Conservation (phyloP, 2,329 filamentous ascomycete genomes). For the Metarhizium brunneum region DNA sequence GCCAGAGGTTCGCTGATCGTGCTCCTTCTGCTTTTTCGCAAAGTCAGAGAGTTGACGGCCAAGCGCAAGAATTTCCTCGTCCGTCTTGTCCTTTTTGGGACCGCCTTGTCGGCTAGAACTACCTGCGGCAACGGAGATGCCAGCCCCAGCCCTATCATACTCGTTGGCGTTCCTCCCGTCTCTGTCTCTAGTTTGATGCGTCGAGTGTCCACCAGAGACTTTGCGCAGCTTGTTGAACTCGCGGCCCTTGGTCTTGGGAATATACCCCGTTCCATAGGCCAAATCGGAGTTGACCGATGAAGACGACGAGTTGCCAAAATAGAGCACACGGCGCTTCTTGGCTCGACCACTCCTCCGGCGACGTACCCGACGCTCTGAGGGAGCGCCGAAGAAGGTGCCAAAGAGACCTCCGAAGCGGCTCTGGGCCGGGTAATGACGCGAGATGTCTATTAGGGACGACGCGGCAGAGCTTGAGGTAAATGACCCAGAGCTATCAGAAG, state of each 20-base stretch:
- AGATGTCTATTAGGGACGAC: constrained; percentile 58
- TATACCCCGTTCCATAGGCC: constrained; percentile 55
- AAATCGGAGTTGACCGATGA: constrained; percentile 60
- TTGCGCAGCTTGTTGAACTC: constrained; percentile 11
- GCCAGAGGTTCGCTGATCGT: constrained; percentile 35
- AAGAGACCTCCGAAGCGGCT: constrained; percentile 46
- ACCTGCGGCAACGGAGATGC: not conserved
- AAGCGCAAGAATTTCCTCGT: constrained; percentile 48
- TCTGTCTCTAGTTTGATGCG: not conserved
- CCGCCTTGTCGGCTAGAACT: constrained; percentile 2
- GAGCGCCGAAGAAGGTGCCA: constrained; percentile 52
- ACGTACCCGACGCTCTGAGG: constrained; percentile 43
- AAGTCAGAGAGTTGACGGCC: constrained; percentile 45
- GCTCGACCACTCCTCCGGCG: constrained; percentile 30
- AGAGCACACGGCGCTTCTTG: constrained; percentile 44
- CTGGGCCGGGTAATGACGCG: constrained; percentile 38
- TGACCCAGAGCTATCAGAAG: constrained; percentile 26
- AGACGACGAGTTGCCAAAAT: constrained; percentile 53
- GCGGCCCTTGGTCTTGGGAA: constrained; percentile 28
- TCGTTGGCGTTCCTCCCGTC: not conserved
- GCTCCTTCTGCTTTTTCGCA: constrained; percentile 39
- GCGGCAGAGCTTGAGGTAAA: constrained; percentile 41
- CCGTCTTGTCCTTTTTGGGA: constrained; percentile 30
- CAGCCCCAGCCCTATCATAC: not conserved
- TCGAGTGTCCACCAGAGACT: constrained; percentile 1